Conservation (phyloP, 2,329 filamentous ascomycete species). For the Colletotrichum cereale region DNA sequence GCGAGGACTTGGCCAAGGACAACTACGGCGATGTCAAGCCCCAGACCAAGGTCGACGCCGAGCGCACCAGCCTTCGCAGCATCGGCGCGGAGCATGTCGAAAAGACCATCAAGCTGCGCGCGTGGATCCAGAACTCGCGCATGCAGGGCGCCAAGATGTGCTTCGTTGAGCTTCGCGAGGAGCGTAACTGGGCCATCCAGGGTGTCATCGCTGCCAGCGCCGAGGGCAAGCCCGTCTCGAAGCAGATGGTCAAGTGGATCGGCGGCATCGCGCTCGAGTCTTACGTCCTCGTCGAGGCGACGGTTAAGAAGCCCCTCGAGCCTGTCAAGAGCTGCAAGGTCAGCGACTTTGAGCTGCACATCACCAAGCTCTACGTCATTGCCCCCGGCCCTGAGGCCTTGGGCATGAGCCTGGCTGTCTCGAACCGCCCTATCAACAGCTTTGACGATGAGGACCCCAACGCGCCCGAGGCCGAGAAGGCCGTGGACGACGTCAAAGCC, state of each 20-base stretch:
- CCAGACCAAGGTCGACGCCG: constrained; percentile 64
- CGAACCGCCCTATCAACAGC: constrained; percentile 67
- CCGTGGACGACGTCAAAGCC: constrained; percentile 44
- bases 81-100: constrained; percentile 75
- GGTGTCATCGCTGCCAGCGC: constrained; percentile 80
- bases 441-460: constrained; percentile 68
- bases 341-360: constrained; percentile 85
- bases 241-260: constrained; percentile 94
- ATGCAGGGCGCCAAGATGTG: constrained; percentile 92
- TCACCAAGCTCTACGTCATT: constrained; percentile 86
- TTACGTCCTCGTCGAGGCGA: constrained; percentile 84
- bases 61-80: constrained; percentile 70
- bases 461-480: constrained; percentile 45
- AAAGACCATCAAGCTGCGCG: constrained; percentile 81
- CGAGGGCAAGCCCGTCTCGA: constrained; percentile 63
- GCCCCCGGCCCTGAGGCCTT: constrained; percentile 71
- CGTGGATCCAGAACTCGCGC: constrained; percentile 87
- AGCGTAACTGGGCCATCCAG: constrained; percentile 82
- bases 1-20: constrained; percentile 25
- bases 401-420: constrained; percentile 67
- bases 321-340: constrained; percentile 90
- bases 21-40: constrained; percentile 67
- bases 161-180: constrained; percentile 83
- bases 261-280: constrained; percentile 81
- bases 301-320: constrained; percentile 84